Conservation (phyloP, 768 basidiomycete genomes). For the Suillus decipiens region DNA sequence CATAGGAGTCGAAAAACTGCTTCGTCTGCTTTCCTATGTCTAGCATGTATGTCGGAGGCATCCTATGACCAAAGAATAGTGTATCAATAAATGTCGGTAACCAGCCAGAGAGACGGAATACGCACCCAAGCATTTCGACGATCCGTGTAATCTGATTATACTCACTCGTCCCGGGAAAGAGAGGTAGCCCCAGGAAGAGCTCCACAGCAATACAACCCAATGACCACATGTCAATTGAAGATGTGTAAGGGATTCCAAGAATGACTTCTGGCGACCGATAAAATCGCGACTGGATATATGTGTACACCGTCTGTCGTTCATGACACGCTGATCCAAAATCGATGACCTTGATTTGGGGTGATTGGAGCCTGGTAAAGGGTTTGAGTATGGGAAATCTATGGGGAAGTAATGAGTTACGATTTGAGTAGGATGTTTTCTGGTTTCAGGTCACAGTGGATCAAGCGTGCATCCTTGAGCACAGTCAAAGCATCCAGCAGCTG, state of each 20-base stretch:
- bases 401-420: slow-evolving; percentile 54
- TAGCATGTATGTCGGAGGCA: slow-evolving; percentile 90
- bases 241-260: slow-evolving; percentile 90
- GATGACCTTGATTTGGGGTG: slow-evolving; percentile 98
- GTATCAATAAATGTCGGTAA: not conserved
- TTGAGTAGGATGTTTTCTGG: slow-evolving; percentile 98
- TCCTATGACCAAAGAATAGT: slow-evolving; percentile 44
- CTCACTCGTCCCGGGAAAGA: slow-evolving; percentile 98
- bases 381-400: slow-evolving; percentile 7
- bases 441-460: slow-evolving; percentile 98
- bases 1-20: slow-evolving; percentile 87
- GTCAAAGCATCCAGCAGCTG: slow-evolving; percentile 92
- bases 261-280: slow-evolving; percentile 98
- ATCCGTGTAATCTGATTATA: slow-evolving; percentile 98
- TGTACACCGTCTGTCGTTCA: slow-evolving; percentile 99
- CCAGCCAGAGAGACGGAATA: slow-evolving; percentile 16
- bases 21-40: slow-evolving; percentile 93
- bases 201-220: slow-evolving; percentile 98
- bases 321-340: slow-evolving; percentile 99
- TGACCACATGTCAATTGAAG: slow-evolving; percentile 99
- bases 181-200: slow-evolving; percentile 91
- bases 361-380: slow-evolving; percentile 68
- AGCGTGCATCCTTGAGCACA: slow-evolving; percentile 89
- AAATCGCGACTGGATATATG: slow-evolving; percentile 98
- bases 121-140: slow-evolving; percentile 97